Evolutionary conservation across 495 filamentous ascomycete species (phyloP).

Genomic region (Oidiodendron maius): DNA sequence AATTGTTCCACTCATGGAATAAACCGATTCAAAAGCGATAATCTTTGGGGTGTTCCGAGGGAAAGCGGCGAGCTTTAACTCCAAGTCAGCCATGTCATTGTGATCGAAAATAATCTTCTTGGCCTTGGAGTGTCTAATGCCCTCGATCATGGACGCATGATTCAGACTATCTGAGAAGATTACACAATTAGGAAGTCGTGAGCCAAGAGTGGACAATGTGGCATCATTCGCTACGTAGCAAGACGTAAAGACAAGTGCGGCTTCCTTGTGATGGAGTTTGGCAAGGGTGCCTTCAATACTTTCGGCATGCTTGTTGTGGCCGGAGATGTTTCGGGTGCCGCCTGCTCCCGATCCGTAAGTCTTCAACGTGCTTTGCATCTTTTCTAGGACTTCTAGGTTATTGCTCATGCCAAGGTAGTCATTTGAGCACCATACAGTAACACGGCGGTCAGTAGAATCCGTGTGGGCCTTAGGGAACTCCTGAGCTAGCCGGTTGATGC

Average conservation of each 20-base stretch:
- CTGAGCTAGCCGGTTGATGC: constrained; percentile 96
- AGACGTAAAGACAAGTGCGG: constrained; percentile 88
- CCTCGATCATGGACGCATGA: constrained; percentile 99
- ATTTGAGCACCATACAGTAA: constrained; percentile 98
- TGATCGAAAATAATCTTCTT: constrained; percentile 98
- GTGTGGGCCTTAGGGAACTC: constrained; percentile 95
- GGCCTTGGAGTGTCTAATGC: constrained; percentile 92
- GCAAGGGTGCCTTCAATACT: constrained; percentile 77
- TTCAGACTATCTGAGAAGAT: constrained; percentile 93
- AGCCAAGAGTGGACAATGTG: constrained; percentile 89
- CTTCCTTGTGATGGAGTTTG: constrained; percentile 84
- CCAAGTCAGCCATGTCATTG: constrained; percentile 86
- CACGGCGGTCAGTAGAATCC: constrained; percentile 73
- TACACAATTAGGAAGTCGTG: constrained; percentile 93
- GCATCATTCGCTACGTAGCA: constrained; percentile 99
- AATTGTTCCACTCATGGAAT: constrained; percentile 97
- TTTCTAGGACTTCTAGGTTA: constrained; percentile 77
- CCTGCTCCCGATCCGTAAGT: constrained; percentile 93
- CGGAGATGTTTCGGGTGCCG: constrained; percentile 95
- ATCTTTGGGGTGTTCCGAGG: constrained; percentile 86
- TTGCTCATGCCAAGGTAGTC: constrained; percentile 98
- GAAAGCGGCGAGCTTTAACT: constrained; percentile 82
- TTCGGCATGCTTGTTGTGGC: constrained; percentile 93
- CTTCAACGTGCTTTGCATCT: constrained; percentile 93
- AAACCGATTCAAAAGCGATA: constrained; percentile 97